A percentile compares a stretch with the other conserved stretches of the same genome.
Evolutionary conservation across 2,329 filamentous ascomycete species (phyloP).

Genomic region (Remersonia thermophila): DNA sequence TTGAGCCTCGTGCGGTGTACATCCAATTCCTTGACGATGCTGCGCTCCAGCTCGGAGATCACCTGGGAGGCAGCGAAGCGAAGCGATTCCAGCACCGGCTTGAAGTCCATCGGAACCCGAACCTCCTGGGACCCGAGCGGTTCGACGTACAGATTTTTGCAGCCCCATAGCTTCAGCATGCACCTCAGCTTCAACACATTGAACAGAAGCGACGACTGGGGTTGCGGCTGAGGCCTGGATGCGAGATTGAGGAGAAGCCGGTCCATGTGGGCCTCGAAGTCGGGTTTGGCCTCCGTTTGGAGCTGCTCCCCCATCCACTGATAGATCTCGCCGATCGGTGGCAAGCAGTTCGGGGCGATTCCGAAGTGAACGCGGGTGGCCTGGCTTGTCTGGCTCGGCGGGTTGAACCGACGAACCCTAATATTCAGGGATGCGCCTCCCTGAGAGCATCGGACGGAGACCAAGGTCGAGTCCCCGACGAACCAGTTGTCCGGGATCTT

Average conservation of each 20-base stretch:
- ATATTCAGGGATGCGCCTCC: too few relatives aligned
- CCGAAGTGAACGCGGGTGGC: background rate
- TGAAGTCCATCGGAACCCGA: constrained; percentile 1
- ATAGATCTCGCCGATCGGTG: constrained; percentile 1
- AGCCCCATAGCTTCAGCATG: constrained; percentile 16
- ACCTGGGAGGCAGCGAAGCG: constrained; percentile 9
- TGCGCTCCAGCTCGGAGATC: constrained; percentile 13
- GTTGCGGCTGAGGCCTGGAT: background rate
- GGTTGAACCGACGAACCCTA: background rate
- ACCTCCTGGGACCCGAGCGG: background rate
- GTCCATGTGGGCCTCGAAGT: constrained; percentile 11
- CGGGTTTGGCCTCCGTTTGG: background rate
- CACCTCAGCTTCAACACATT: constrained; percentile 11
- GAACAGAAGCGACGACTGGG: constrained; percentile 4
- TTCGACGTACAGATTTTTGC: constrained; percentile 5
- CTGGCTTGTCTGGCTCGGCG: background rate
- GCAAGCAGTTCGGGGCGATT: background rate
- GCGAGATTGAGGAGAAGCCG: constrained; percentile 7
- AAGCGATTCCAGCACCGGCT: constrained; percentile 12
- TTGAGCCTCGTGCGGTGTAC: constrained; percentile 1
- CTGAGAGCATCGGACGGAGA: too few relatives aligned
- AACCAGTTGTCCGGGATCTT: too few relatives aligned
- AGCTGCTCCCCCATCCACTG: constrained; percentile 10
- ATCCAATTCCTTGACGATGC: constrained; percentile 10
- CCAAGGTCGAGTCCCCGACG: too few relatives aligned